phyloP scores from a whole-genome alignment of 176 grass and related monocot genomes.

The Chloris gayana region DNA sequence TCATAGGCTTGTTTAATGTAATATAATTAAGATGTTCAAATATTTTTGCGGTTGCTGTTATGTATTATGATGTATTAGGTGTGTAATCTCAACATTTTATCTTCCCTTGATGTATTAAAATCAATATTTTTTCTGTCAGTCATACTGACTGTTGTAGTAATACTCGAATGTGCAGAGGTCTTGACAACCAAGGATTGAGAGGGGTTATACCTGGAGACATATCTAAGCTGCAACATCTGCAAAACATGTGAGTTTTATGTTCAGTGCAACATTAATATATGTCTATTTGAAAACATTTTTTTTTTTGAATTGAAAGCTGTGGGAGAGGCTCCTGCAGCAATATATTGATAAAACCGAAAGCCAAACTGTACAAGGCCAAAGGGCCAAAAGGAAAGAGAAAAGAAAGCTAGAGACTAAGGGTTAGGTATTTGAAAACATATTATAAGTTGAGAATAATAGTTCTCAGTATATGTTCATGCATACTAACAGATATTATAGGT shows the following conservation, averaged over 20 bases:
- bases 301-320: too few species aligned
- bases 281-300: constrained; percentile 7
- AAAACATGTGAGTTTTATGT: constrained; percentile 78
- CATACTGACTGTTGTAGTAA: not conserved
- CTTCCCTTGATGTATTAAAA: not conserved
- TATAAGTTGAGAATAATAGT: not conserved
- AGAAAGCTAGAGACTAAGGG: too few species aligned
- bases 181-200: constrained; percentile 92
- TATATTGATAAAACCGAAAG: too few species aligned
- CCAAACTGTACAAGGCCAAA: too few species aligned
- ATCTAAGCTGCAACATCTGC: constrained; percentile 74
- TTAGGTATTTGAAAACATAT: constrained; percentile 10
- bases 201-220: constrained; percentile 79
- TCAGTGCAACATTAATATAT: not conserved
- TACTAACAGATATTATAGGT: not conserved
- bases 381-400: too few species aligned
- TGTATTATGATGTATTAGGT: not conserved
- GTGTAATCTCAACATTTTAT: constrained; percentile 3
- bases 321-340: too few species aligned
- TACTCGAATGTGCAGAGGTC: constrained; percentile 66
- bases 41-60: not conserved
- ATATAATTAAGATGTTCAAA: not conserved
- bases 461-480: not conserved
- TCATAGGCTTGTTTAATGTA: constrained; percentile 12
- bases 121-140: constrained; percentile 10